Percentiles rank a stretch among this genome's conserved stretches.
These are phyloP conservation scores for Diatrype stigma DNA, from an alignment of 2,329 filamentous ascomycete species.

Conservation along the genomic window DNA sequence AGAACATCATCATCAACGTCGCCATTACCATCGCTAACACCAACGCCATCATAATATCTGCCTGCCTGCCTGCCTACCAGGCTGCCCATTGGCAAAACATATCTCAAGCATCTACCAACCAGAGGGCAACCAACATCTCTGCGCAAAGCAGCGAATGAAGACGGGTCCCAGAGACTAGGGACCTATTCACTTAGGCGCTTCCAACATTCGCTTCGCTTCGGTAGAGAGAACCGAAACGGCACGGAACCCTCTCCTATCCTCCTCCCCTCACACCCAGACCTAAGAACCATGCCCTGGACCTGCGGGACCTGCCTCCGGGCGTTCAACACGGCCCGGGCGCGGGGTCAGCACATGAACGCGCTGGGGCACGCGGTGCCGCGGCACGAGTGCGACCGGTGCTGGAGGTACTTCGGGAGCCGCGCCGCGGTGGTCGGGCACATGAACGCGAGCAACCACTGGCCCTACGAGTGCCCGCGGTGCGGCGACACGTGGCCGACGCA, in stretches of 20 bases:
- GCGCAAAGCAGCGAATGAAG: too few species aligned
- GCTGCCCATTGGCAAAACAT: too few species aligned
- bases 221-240: too few species aligned
- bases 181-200: too few species aligned
- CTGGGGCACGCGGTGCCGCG: constrained; percentile 7
- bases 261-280: neutral
- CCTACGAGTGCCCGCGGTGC: constrained; percentile 24
- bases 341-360: constrained; percentile 13
- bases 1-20: too few species aligned
- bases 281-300: neutral
- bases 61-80: too few species aligned
- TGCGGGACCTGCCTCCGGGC: neutral
- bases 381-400: constrained; percentile 18
- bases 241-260: neutral
- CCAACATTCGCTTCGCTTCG: too few species aligned
- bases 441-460: constrained; percentile 25
- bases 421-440: constrained; percentile 23
- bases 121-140: too few species aligned
- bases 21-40: neutral
- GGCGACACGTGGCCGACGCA: constrained; percentile 12
- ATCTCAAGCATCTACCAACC: too few species aligned
- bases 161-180: too few species aligned
- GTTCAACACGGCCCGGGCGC: neutral
- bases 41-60: neutral
- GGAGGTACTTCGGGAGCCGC: constrained; percentile 7